Conservation (phyloP, 805 yeast genomes). For the Schwanniomyces polymorphus region DNA sequence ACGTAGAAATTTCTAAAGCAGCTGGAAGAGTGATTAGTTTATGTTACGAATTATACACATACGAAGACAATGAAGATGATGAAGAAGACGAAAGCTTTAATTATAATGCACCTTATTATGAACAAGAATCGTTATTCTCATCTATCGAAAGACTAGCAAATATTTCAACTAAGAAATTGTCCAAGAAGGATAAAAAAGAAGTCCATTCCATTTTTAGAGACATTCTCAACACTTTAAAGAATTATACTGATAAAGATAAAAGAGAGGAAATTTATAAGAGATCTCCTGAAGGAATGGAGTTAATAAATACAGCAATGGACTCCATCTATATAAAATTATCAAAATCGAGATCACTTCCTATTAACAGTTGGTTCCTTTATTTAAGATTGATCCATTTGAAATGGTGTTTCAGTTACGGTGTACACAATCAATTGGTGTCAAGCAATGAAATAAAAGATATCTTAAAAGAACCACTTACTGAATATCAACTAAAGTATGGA, state of each 20-base stretch:
- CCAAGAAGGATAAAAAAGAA: conserved; percentile 63
- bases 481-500: conserved; percentile 20
- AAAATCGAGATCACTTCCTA: conserved; percentile 45
- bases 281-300: conserved; percentile 35
- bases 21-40: conserved; percentile 58
- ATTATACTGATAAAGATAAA: conserved; percentile 32
- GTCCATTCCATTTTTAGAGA: conserved; percentile 62
- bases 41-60: conserved; percentile 52
- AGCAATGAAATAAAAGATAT: conserved; percentile 34
- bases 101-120: conserved; percentile 52
- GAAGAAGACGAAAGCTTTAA: conserved; percentile 41
- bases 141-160: conserved; percentile 45
- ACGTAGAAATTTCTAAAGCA: conserved; percentile 50
- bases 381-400: conserved; percentile 48
- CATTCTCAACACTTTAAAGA: conserved; percentile 48
- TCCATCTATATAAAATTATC: conserved; percentile 42
- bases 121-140: conserved; percentile 46
- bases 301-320: conserved; percentile 28
- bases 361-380: conserved; percentile 52
- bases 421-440: conserved; percentile 47
- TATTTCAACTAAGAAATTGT: conserved; percentile 54
- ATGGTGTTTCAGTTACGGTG: conserved; percentile 53
- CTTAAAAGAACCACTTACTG: conserved; percentile 33
- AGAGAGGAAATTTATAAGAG: conserved; percentile 36
- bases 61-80: conserved; percentile 41